Evolutionary conservation across 768 basidiomycete genomes (phyloP), one percentile per base, ranked within the genome.

Genomic region (Phanerodontia chrysosporium): DNA sequence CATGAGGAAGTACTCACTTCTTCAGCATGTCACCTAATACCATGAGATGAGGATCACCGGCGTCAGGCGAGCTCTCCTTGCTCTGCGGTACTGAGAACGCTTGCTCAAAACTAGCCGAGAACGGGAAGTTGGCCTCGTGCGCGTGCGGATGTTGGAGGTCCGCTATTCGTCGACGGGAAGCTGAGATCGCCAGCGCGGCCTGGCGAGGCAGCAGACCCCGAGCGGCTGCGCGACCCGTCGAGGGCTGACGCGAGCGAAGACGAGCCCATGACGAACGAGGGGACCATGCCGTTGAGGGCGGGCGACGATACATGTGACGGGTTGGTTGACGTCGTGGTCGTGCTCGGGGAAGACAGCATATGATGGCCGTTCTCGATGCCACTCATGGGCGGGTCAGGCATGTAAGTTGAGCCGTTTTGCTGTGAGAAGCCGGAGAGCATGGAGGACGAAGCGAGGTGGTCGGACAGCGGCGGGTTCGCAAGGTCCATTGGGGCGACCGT

Each of bases 1-100:
- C 45, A 57, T 49, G 67, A 36, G 59, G 24, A 62, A 30, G 25
- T 49, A 64, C 81, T 69, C 64, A 87, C 87, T 81, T 78, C 68
- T 78, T 79, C 42, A 82, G 70, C 74, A 82, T 75, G 65, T 75
- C 76, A 13, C 78, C 77, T 35, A 82, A 75, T 25, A 74, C 76
- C 70, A 76, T 72, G 65, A 87, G 73, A 67, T 83, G 80, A 25
- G 71, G 63, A 2, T 70, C 55, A 48, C 80, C 76, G 16, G n/a
- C 35, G 32, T 61, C 55, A 8, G 69, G 65, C 36, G 70, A 68
- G 29, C 24, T 58, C 48, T 72, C 72, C 58, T 67, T 67, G 51
- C 60, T 64, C 24, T 63, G 45, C 22, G 64, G 59, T 18, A 58
- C 35, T 2, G 65, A 55, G 27, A 49, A 64, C 21, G n/a, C 21